A percentile compares a stretch with the other conserved stretches of the same genome.
Evolutionary conservation across 1,139 yeast species (phyloP).

Genomic region (Sugiyamaella sp.): DNA sequence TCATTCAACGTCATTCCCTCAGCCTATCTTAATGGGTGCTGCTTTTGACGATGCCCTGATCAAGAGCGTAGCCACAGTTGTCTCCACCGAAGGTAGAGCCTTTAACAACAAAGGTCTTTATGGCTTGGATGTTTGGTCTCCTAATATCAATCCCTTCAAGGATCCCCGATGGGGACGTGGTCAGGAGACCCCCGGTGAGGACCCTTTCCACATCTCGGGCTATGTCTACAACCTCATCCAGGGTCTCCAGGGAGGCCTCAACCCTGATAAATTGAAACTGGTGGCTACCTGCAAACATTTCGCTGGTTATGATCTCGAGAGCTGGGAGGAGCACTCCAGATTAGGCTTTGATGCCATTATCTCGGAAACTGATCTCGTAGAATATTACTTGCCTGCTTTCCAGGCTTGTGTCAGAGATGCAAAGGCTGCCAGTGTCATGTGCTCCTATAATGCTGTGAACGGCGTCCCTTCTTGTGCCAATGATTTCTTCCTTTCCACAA

Average conservation of each 20-base stretch:
- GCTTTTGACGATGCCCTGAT: conserved; percentile 57
- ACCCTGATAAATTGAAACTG: conserved; percentile 58
- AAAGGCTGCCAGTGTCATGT: conserved; percentile 60
- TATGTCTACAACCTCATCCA: conserved; percentile 40
- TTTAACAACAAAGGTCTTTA: conserved; percentile 65
- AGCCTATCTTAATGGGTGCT: conserved; percentile 44
- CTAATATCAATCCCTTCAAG: conserved; percentile 26
- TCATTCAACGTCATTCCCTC: conserved; percentile 26
- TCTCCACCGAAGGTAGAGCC: conserved; percentile 59
- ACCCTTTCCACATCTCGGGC: conserved; percentile 21
- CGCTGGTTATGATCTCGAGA: conserved; percentile 63
- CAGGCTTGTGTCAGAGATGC: conserved; percentile 53
- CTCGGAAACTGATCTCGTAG: conserved; percentile 61
- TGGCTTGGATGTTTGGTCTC: conserved; percentile 49
- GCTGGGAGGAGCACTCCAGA: conserved; percentile 46
- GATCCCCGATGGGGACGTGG: conserved; percentile 30
- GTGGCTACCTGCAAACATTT: conserved; percentile 55
- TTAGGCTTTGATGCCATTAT: conserved; percentile 44
- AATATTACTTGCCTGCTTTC: conserved; percentile 59
- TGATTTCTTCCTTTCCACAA: conserved; percentile 52
- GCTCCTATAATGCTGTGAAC: conserved; percentile 58
- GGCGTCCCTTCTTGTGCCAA: conserved; percentile 60
- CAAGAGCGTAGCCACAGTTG: conserved; percentile 55
- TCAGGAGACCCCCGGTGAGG: conserved; percentile 29
- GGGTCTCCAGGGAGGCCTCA: conserved; percentile 56